These are phyloP conservation scores for Nadsonia starkeyi-henricii DNA, from an alignment of 1,139 yeast genomes.

Conservation along the genomic window DNA sequence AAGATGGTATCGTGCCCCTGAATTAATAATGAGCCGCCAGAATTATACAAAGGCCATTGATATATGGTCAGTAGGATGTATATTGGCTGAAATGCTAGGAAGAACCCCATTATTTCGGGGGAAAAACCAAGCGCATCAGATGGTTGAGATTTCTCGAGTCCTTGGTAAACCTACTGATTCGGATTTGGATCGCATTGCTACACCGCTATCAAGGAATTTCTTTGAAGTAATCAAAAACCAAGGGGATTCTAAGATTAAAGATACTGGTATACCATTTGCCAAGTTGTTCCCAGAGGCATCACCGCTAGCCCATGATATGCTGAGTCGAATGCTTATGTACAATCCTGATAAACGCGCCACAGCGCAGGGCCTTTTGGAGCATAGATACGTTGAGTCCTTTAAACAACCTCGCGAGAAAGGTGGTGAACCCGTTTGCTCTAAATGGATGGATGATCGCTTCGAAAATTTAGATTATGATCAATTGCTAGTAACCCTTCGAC, in stretches of 20 bases:
- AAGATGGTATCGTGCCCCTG: constrained; percentile 93
- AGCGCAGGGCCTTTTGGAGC: constrained; percentile 69
- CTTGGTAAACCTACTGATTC: constrained; percentile 74
- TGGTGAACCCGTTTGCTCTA: constrained; percentile 66
- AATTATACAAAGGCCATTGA: constrained; percentile 40
- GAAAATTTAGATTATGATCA: constrained; percentile 27
- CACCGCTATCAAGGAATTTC: constrained; percentile 22
- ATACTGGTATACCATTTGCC: constrained; percentile 36
- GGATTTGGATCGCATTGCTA: constrained; percentile 56
- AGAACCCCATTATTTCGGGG: constrained; percentile 79
- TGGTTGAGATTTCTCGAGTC: constrained; percentile 60
- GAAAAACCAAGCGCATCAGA: constrained; percentile 69
- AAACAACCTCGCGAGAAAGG: constrained; percentile 47
- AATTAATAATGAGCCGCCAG: constrained; percentile 52
- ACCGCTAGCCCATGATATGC: constrained; percentile 58
- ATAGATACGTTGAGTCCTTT: constrained; percentile 69
- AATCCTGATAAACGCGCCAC: constrained; percentile 70
- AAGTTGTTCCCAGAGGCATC: constrained; percentile 58
- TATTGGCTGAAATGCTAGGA: constrained; percentile 72
- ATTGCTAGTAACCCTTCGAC: constrained; percentile 4
- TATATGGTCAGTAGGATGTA: constrained; percentile 92
- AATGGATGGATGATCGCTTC: constrained; percentile 63
- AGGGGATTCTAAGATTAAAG: constrained; percentile 5
- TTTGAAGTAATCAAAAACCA: constrained; percentile 12
- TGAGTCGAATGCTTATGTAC: constrained; percentile 58